Base-by-base conservation (phyloP, 495 filamentous ascomycete genomes). In the Achaetomiella virescens region DNA sequence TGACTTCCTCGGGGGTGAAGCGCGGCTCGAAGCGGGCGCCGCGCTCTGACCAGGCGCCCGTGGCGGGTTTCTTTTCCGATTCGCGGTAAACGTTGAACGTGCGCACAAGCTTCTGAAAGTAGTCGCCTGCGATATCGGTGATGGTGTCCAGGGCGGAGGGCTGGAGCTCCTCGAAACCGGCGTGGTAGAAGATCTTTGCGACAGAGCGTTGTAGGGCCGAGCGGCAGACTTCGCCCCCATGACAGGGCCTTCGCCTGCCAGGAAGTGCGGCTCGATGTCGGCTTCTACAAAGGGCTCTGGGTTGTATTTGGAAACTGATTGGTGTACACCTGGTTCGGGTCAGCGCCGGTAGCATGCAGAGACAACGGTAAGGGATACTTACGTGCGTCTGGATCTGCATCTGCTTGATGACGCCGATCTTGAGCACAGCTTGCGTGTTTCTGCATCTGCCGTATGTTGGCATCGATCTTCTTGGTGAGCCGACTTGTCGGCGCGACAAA, bases 321-420 rank as follows among this genome's bases (percentile, higher is more conserved):
- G 63, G 90, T 84, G 67, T 97, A 98, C 76, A 96, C 90, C 90
- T 95, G 62, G n/a, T 31, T 0, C 10, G 35, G 15, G 55, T 67
- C 43, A 62, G 61, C 48, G 12, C 8, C 9, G n/a, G n/a, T 48
- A 2, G 10, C 42, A 33, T 31, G 6, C 0, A 37, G 2, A 20
- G 21, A 7, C 17, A 43, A 14, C 1, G 45, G 46, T 41, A 45
- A 18, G 41, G 1, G 35, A 50, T 45, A 61, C 75, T 61, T 83
- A 91, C 91, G 82, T 96, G 93, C 43, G 91, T 87, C 65, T 99
- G 95, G 29, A 96, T 77, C 68, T 97, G 95, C 93, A 99, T 99
- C 75, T 99, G 93, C 77, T 97, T 99, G 67, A 99, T 91, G 55
- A 99, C 87, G 27, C 89, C 84, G 65, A 97, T 91, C 70, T 97